Conservation (phyloP, 805 yeast genomes). For the Candida arabinofermentans region DNA sequence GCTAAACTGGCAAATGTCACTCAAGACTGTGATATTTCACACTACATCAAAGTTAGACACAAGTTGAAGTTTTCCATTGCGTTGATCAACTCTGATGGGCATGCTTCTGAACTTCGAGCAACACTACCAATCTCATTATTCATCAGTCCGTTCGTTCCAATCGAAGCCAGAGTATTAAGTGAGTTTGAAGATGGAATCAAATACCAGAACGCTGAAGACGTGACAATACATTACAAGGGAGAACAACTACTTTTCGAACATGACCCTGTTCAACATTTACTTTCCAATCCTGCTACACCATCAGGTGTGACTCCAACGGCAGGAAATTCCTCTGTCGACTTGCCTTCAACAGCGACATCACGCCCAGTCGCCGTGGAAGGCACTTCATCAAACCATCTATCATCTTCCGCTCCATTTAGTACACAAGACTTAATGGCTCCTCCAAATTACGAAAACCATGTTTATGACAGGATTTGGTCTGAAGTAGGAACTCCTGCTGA, state of each 20-base stretch:
- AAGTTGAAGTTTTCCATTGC: constrained; percentile 79
- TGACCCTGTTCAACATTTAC: constrained; percentile 9
- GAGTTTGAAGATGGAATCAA: constrained; percentile 24
- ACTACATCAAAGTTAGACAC: constrained; percentile 79
- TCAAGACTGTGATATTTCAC: constrained; percentile 77
- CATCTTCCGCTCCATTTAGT: constrained; percentile 5
- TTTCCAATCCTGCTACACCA: constrained; percentile 8
- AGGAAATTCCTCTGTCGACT: neutral
- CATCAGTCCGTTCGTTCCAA: constrained; percentile 69
- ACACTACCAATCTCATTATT: constrained; percentile 66
- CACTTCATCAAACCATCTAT: neutral
- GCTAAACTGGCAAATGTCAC: constrained; percentile 69
- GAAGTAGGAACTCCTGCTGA: constrained; percentile 50
- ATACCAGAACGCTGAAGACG: constrained; percentile 23
- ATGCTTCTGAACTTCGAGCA: constrained; percentile 86
- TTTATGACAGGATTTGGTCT: constrained; percentile 76
- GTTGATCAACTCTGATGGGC: constrained; percentile 85
- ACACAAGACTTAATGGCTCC: constrained; percentile 65
- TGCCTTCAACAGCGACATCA: neutral
- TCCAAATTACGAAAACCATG: constrained; percentile 77
- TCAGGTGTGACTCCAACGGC: neutral
- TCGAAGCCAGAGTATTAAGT: constrained; percentile 43
- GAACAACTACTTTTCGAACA: constrained; percentile 26
- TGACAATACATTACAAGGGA: constrained; percentile 22
- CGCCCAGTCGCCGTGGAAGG: neutral